phyloP scores from a whole-genome alignment of 768 basidiomycete genomes.

The Tremella yokohamensis region DNA sequence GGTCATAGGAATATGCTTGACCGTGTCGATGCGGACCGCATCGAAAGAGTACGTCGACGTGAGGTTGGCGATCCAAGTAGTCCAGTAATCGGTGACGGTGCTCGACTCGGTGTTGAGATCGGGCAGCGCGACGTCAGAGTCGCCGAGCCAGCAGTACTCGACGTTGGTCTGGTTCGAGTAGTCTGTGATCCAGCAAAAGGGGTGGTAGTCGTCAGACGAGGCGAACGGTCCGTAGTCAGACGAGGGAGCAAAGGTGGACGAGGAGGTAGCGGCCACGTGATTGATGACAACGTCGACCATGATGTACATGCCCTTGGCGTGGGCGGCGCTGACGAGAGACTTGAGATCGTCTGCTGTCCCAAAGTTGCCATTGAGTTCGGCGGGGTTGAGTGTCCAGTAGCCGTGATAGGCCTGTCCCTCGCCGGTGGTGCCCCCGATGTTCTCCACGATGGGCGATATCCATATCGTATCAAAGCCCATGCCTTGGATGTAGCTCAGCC shows the following conservation, averaged over 20 bases:
- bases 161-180: conserved; percentile 68
- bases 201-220: conserved; percentile 65
- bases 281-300: conserved; percentile 85
- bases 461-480: conserved; percentile 82
- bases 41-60: conserved; percentile 72
- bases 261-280: conserved; percentile 70
- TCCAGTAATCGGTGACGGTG: conserved; percentile 62
- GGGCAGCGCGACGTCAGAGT: conserved; percentile 66
- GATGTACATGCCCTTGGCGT: conserved; percentile 73
- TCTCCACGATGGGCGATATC: conserved; percentile 78
- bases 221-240: conserved; percentile 36
- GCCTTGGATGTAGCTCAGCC: conserved; percentile 79
- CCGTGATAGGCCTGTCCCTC: conserved; percentile 65
- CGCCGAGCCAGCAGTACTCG: conserved; percentile 79
- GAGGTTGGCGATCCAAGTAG: conserved; percentile 65
- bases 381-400: conserved; percentile 61
- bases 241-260: conserved; percentile 58
- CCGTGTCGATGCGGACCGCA: conserved; percentile 70
- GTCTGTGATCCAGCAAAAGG: conserved; percentile 66
- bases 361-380: conserved; percentile 64
- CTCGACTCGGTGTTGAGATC: conserved; percentile 74
- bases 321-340: conserved; percentile 63
- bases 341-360: conserved; percentile 71
- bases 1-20: conserved; percentile 63
- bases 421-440: conserved; percentile 61